Evolutionary conservation across 1,139 yeast species (phyloP), one percentile per base, ranked within the genome.

Genomic region (Hemisphaericaspora subhashii): DNA sequence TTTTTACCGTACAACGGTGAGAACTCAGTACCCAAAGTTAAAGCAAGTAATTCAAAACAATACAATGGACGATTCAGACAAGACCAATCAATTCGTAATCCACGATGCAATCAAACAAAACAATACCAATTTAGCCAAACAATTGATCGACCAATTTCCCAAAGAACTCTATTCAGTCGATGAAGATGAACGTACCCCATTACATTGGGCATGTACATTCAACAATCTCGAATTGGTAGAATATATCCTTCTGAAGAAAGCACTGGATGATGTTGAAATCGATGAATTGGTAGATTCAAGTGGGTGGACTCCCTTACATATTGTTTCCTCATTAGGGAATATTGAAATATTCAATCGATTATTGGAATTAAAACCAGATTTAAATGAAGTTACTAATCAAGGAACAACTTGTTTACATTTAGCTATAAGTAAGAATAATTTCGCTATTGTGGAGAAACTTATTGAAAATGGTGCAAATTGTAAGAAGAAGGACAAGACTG

Each of bases 291-390:
- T 62, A 0, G 98, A 90, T 58, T 81, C 74, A 12, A 72, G 89
- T 7, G 95, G 95, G 0, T 89, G 96, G 96, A 83, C 94, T 0
- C 88, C 95, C 1, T 56, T 88, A 21, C 97, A 90, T 60, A 82
- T 90, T 37, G 86, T 90, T 0, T 74, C 86, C 0, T 77, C 96
- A 0, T 69, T 83, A 2, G 96, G 97, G 0, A 77, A 79, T 53
- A 57, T 69, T 28, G 71, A 71, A 9, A 69, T 85, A 3, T 58
- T 86, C 10, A 68, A 73, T 24, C 41, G 50, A 36, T 52, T 72
- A 24, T 58, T 69, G 64, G 54, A 57, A 3, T 64, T 65, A 0
- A 47, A 46, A 18, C 69, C 71, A 1, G 73, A 71, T 45, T 54
- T 71, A n/a, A 56, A 72, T 47, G 46, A 74, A 33, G 72, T 72